phyloP scores from a whole-genome alignment of 371 early-diverging fungal species.

The Mucor racemosus region DNA sequence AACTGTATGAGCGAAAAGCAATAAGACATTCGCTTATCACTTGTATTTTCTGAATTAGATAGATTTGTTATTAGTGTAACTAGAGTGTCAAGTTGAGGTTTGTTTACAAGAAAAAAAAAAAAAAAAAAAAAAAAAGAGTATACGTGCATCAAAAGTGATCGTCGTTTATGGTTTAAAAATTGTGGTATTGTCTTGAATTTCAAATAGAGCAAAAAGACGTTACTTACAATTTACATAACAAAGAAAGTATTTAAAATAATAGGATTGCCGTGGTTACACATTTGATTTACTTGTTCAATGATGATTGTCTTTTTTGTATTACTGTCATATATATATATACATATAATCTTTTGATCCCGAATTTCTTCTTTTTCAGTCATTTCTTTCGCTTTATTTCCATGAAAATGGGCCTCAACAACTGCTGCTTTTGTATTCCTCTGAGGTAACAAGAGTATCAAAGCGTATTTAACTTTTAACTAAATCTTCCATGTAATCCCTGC shows the following conservation, averaged over 20 bases:
- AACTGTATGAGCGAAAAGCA: not conserved
- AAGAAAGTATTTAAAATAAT: not conserved
- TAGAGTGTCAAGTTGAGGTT: not conserved
- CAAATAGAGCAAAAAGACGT: not conserved
- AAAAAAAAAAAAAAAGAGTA: too few relatives aligned
- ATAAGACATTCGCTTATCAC: not conserved
- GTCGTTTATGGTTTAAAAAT: not conserved
- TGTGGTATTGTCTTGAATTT: not conserved
- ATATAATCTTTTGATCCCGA: conserved; percentile 8
- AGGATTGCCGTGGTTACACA: conserved; percentile 1
- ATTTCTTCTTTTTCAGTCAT: not conserved
- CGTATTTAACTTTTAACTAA: not conserved
- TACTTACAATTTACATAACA: not conserved
- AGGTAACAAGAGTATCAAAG: not conserved
- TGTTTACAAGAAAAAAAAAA: not conserved
- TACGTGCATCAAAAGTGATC: not conserved
- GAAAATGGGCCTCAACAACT: conserved; percentile 18
- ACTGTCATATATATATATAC: too few relatives aligned
- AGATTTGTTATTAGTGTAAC: not conserved
- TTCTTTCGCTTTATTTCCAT: not conserved
- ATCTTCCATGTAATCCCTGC: not conserved
- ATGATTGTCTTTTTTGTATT: conserved; percentile 3
- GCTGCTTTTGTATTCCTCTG: conserved; percentile 27
- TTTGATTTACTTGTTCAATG: not conserved
- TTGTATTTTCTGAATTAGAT: not conserved